A percentile compares a stretch with the other conserved stretches of the same genome.
Evolutionary conservation across 768 basidiomycete species (phyloP).

Genomic region (Rhizopogon rudus): DNA sequence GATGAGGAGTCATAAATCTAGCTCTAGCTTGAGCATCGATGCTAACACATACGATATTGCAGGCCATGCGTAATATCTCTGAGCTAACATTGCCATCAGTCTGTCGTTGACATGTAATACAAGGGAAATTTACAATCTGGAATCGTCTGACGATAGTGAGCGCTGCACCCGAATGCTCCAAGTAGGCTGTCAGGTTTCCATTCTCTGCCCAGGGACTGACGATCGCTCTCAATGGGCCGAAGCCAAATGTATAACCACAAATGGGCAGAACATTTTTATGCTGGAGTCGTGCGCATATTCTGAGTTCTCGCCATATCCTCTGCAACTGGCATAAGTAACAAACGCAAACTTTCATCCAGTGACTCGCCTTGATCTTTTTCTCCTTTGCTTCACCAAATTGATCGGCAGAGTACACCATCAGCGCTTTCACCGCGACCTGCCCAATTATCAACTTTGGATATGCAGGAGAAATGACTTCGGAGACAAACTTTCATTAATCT

Average conservation of each 20-base stretch:
- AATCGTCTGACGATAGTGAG: conserved; percentile 3
- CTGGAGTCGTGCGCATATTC: conserved; percentile 19
- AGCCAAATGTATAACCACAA: conserved; percentile 23
- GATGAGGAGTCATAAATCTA: not conserved
- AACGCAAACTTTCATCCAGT: not conserved
- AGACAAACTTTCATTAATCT: not conserved
- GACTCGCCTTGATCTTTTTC: conserved; percentile 1
- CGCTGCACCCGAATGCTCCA: conserved; percentile 9
- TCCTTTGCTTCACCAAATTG: not conserved
- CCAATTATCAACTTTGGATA: not conserved
- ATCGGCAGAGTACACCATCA: not conserved
- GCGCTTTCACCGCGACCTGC: conserved; percentile 2
- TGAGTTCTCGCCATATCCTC: conserved; percentile 13
- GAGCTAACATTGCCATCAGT: not conserved
- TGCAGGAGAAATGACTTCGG: not conserved
- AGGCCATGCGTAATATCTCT: conserved; percentile 12
- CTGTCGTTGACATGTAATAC: not conserved
- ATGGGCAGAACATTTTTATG: conserved; percentile 25
- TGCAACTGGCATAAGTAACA: not conserved
- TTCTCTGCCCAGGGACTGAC: conserved; percentile 32
- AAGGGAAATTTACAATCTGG: conserved; percentile 9
- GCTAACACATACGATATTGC: conserved; percentile 8
- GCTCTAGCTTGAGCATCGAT: not conserved
- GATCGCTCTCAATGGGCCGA: conserved; percentile 27
- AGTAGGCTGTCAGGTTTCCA: conserved; percentile 20